These are phyloP conservation scores for Emmonsiellopsis sp. DNA, from an alignment of 2,329 filamentous ascomycete genomes.

Conservation along the genomic window DNA sequence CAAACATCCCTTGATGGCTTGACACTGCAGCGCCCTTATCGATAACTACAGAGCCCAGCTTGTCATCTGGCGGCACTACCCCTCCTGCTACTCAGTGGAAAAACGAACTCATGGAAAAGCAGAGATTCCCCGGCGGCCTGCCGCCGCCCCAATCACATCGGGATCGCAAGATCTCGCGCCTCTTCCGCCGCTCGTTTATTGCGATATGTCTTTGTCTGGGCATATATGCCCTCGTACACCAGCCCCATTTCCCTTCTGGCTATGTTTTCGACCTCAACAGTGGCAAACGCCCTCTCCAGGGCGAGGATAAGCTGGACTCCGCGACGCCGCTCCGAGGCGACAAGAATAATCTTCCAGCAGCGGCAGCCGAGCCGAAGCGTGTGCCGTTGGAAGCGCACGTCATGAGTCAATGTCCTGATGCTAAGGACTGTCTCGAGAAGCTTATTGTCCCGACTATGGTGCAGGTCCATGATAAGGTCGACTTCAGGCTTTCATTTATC, in stretches of 20 bases:
- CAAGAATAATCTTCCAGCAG: constrained; percentile 1
- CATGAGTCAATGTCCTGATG: constrained; percentile 96
- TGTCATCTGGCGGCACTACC: too few species aligned
- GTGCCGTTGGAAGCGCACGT: constrained; percentile 90
- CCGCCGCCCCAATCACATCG: background rate
- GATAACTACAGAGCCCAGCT: too few species aligned
- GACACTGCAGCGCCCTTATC: too few species aligned
- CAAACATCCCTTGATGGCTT: too few species aligned
- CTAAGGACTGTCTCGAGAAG: constrained; percentile 68
- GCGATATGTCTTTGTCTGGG: constrained; percentile 10
- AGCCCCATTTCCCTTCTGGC: background rate
- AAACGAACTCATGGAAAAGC: background rate
- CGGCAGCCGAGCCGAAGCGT: constrained; percentile 8
- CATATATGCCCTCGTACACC: constrained; percentile 6
- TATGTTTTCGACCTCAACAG: background rate
- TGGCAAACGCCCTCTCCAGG: background rate
- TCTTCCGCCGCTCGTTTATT: constrained; percentile 9
- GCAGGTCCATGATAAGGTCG: constrained; percentile 68
- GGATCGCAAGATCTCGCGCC: constrained; percentile 1
- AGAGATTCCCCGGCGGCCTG: background rate
- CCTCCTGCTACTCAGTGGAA: too few species aligned
- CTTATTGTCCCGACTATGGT: constrained; percentile 84
- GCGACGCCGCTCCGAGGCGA: background rate
- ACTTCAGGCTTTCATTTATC: constrained; percentile 87
- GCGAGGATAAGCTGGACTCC: background rate